Percentiles rank a stretch among this genome's conserved stretches.
Evolutionary conservation across 495 filamentous ascomycete species (phyloP).

Genomic region (Tuber brumale): DNA sequence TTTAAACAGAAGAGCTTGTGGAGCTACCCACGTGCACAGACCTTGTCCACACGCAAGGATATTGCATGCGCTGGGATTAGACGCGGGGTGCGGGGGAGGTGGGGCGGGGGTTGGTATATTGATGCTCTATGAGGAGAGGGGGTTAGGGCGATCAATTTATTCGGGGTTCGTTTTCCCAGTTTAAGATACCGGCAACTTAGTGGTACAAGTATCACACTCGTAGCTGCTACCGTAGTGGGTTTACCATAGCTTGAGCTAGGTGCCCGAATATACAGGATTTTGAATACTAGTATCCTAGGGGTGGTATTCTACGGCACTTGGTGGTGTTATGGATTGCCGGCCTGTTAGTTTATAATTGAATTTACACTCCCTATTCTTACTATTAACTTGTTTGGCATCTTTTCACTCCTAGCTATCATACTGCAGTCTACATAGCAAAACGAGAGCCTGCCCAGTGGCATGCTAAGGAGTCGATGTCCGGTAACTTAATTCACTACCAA

Average conservation of each 20-base stretch:
- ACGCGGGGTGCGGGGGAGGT: neutral
- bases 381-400: neutral
- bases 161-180: neutral
- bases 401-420: neutral
- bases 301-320: no score
- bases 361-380: neutral
- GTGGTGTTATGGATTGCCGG: neutral
- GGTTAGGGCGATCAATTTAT: neutral
- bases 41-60: neutral
- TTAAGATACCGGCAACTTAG: neutral
- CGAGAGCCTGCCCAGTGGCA: neutral
- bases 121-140: neutral
- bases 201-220: no score
- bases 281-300: no score
- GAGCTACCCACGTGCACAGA: neutral
- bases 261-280: neutral
- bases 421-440: neutral
- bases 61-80: neutral
- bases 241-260: neutral
- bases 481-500: neutral
- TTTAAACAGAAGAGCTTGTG: neutral
- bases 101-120: neutral
- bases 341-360: neutral
- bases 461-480: neutral
- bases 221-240: neutral